Conservation (phyloP, 257 asterid species). For the Fraxinus anomala region DNA sequence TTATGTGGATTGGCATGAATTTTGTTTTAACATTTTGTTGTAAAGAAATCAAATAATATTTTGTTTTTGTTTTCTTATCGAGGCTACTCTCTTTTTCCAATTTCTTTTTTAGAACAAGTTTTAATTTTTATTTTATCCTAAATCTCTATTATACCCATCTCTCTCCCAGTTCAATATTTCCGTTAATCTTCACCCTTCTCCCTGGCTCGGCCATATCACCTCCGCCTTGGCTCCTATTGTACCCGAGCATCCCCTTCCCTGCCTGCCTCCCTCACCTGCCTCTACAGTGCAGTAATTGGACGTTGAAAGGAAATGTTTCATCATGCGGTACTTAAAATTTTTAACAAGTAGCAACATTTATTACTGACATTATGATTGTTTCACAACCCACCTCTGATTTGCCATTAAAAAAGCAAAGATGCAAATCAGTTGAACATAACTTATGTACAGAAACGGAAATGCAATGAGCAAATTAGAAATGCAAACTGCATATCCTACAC, state of each 20-base stretch:
- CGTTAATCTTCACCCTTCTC: no score
- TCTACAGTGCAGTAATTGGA: no score
- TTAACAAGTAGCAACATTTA: neutral
- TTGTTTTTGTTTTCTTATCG: neutral
- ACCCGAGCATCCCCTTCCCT: no score
- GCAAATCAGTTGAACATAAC: neutral
- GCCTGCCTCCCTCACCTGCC: no score
- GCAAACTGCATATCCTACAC: conserved; percentile 11
- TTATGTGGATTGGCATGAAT: neutral
- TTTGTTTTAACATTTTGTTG: neutral
- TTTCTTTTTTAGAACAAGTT: neutral
- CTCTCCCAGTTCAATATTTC: no score
- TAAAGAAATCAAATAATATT: neutral
- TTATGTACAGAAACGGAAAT: conserved; percentile 21
- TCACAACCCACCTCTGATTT: neutral
- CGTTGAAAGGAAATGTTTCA: no score
- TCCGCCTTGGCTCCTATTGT: no score
- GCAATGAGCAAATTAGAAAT: conserved; percentile 19
- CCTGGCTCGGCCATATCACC: no score
- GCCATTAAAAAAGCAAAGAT: neutral
- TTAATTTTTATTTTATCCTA: no score
- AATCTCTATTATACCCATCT: no score
- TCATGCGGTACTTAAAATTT: no score
- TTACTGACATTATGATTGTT: conserved; percentile 16
- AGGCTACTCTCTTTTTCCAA: neutral